Evolutionary conservation across 2,329 filamentous ascomycete species (phyloP), one percentile per base, ranked within the genome.

Genomic region (Dothiorella sarmentorum): DNA sequence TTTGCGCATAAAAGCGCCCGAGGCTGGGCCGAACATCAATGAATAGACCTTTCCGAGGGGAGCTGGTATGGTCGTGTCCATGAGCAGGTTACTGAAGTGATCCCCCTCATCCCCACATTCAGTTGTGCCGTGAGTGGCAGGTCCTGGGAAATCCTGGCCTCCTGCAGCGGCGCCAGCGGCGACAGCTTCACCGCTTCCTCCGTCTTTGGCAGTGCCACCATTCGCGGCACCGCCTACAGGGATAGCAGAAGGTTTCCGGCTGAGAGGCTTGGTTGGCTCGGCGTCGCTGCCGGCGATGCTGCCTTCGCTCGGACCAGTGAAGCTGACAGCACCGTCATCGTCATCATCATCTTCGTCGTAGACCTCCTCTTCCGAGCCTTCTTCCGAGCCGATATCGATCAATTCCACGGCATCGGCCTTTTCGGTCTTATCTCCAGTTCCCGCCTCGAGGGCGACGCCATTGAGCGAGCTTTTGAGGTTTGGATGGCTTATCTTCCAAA

Each of bases 401-500:
- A 31, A 38, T 26, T 59, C 47, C n/a, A 22, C 24, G 10, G 13
- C 24, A 33, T 89, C 87, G 24, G 87, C 80, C 72, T 96, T 94
- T 67, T 95, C 92, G 0, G 91, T 96, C 76, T 94, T 96, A 73
- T 97, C 92, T 20, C 91, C 91, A 3, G 82, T 85, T 5, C 90
- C 88, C 0, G 85, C 87, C 7, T 92, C 89, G 3, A 97, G 80
- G 11, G 85, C 83, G 10, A 95, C 90, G 2, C 94, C 93, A 63
- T 97, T 97, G 3, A 96, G 78, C 3, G 91, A 95, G 70, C 91
- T 96, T 72, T 91, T 90, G 27, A 99, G 76, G 58, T 91, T 90
- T 2, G 94, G 93, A 71, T 99, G 94, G 15, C 90, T 94, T 27
- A 97, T 88, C 72, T 96, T 96, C 94, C 94, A 99, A 60, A 99